Evolutionary conservation across 2,329 filamentous ascomycete species (phyloP), one percentile per base, ranked within the genome.

Genomic region (Alternaria burnsii): DNA sequence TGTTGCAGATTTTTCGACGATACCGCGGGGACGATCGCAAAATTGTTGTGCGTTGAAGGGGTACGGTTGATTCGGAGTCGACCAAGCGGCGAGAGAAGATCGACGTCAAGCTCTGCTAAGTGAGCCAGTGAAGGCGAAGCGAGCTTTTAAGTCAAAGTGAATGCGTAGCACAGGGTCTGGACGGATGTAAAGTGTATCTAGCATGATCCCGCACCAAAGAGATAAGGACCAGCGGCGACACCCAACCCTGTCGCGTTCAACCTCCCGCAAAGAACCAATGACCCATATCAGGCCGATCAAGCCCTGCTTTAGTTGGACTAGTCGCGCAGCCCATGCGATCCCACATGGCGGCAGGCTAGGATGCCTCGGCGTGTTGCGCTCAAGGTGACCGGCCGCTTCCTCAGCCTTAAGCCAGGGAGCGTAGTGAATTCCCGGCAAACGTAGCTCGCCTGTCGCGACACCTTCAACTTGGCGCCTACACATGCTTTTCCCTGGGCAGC

Each of bases 151-250:
- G 53, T 57, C 40, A n/a, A 42, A 41, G 47, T 61, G 42, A 52
- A 57, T 48, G 43, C 41, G 53, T 60, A 52, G 52, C 41, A 65
- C 59, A 62, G 57, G 59, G 58, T 47, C 59, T 55, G 46, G 36
- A 59, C 28, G 43, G 43, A 38, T 26, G 60, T 56, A 55, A 54
- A 61, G 61, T 55, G 63, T 60, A 69, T 71, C 61, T 52, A 59
- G 65, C 67, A 76, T 47, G 36, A 38, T 73, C 67, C 73, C 73
- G 67, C 72, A 67, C 69, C 71, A 66, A 55, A 61, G 59, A 71
- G 73, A 75, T 75, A 76, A 75, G 73, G 71, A 69, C 71, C 71
- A 71, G 68, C 65, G 61, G 64, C 61, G 43, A 60, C 34, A 18
- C 20, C 46, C 47, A 60, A 36, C 54, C 58, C 54, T 57, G 58